Evolutionary conservation across 208 protist genomes (phyloP), one percentile per base, ranked within the genome.

Genomic region (Borovskyia barvae): DNA sequence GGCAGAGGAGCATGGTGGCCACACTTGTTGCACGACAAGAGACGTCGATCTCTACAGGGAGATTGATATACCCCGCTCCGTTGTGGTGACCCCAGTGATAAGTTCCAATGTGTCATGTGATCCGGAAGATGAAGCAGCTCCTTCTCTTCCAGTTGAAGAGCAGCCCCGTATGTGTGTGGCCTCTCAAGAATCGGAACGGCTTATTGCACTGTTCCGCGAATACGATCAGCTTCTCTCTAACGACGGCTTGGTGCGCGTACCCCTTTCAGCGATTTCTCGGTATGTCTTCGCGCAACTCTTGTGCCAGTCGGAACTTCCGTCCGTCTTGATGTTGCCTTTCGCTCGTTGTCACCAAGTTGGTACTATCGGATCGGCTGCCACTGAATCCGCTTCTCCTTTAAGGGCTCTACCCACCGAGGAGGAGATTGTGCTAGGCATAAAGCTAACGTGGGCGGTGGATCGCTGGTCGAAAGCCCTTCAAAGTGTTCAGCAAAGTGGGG

Each of bases 271-370:
- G 0, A 33, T 87, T 19, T 72, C 80, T 12, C 72, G 80, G 12
- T 77, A 77, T 42, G 46, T 66, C 14, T 78, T 87, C 46, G 68
- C 68, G 9, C 73, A 76, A 40, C 65, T 81, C 28, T 58, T 74
- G 30, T 83, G 60, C 54, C 43, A 67, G 26, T 37, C 57, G 19
- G 42, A 62, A 52, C 47, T 77, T 20, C 59, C 47, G 1, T 30
- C 61, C 6, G 43, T 49, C 24, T 42, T 71, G 5, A 64, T 71
- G 55, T 20, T 41, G 3, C 54, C 64, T 12, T 64, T 71, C 24
- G 42, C 64, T 19, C 65, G 40, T 24, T 24, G 35, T n/a, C 1
- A 5, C 22, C 50, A 37, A 6, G 24, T 32, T 5, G 3, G 50
- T n/a, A n/a, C n/a, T n/a, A n/a, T n/a, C n/a, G n/a, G n/a, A n/a